Base-by-base conservation (phyloP, 805 yeast genomes). In the Metschnikowia noctiluminum region DNA sequence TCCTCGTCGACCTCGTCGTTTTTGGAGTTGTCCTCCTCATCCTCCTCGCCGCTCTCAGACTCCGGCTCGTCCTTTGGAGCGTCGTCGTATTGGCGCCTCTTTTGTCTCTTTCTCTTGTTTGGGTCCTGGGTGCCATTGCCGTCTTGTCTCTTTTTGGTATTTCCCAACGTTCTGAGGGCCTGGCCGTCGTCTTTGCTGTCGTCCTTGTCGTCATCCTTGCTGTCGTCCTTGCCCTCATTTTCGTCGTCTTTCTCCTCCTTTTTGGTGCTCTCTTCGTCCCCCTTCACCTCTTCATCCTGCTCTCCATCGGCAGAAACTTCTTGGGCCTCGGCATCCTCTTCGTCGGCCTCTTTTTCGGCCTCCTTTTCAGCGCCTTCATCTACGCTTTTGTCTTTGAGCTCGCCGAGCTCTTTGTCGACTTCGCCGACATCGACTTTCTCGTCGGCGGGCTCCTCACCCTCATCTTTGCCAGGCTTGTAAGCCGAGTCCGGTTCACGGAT, bases 71-170 rank as follows among this genome's bases (percentile, higher is more conserved):
- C 73, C 53, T 68, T 64, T n/a, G 83, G 83, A n/a, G 73, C 78
- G 51, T 79, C 84, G 49, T 82, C 86, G 35, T 80, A 74, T 58
- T 80, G 72, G 67, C 81, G 66, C 74, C 89, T 71, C 71, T 84
- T 75, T 66, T 35, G 39, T 78, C 69, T 50, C 69, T 77, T 76
- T 69, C 77, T 77, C 62, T 67, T 60, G 47, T 57, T 62, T 9
- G 60, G 56, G 54, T 44, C 54, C 28, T 43, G 35, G 12, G 49
- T 43, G 10, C 41, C 40, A 21, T 40, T 35, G 8, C 40, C 41
- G 34, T 45, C 49, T 26, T 12, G 11, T 36, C 44, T 45, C 38
- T 45, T 45, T 14, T 40, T 36, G 21, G 43, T 26, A 14, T 38
- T 38, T 3, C 47, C 47, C 37, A 35, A 39, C 10, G 43, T 28